These are phyloP conservation scores for Globisporangium orthogonon DNA, from an alignment of 352 stramenopile genomes.

Conservation along the genomic window DNA sequence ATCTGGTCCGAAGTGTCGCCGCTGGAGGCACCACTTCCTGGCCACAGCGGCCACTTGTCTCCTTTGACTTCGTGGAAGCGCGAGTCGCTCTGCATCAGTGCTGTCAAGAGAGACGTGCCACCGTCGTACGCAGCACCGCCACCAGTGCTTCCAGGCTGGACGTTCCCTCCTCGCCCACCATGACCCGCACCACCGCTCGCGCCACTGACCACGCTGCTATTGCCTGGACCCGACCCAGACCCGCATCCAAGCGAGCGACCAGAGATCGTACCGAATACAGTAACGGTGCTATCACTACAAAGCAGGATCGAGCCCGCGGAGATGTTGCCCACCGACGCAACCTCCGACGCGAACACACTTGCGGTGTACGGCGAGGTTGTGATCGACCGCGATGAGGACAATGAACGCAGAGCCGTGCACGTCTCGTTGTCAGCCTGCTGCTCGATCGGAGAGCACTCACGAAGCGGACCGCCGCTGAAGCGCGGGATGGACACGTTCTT, in stretches of 20 bases:
- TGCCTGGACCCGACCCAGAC: conserved; percentile 44
- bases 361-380: conserved; percentile 28
- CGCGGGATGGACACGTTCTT: conserved; percentile 38
- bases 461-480: conserved; percentile 39
- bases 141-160: conserved; percentile 45
- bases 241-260: conserved; percentile 39
- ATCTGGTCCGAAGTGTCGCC: conserved; percentile 42
- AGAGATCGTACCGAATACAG: conserved; percentile 28
- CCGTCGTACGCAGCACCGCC: conserved; percentile 40
- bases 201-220: conserved; percentile 35
- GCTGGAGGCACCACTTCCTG: conserved; percentile 51
- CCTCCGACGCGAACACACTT: conserved; percentile 34
- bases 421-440: conserved; percentile 30
- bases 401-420: conserved; percentile 21
- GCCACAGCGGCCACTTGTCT: conserved; percentile 50
- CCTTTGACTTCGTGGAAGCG: not conserved
- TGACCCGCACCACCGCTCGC: conserved; percentile 67
- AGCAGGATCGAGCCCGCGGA: conserved; percentile 53
- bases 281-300: conserved; percentile 37
- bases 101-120: not conserved
- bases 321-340: conserved; percentile 36
- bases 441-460: conserved; percentile 32
- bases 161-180: conserved; percentile 51
- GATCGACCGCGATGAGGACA: not conserved
- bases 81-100: not conserved